These are phyloP conservation scores for Podila horticola DNA, from an alignment of 192 early-diverging fungal species.

Conservation along the genomic window DNA sequence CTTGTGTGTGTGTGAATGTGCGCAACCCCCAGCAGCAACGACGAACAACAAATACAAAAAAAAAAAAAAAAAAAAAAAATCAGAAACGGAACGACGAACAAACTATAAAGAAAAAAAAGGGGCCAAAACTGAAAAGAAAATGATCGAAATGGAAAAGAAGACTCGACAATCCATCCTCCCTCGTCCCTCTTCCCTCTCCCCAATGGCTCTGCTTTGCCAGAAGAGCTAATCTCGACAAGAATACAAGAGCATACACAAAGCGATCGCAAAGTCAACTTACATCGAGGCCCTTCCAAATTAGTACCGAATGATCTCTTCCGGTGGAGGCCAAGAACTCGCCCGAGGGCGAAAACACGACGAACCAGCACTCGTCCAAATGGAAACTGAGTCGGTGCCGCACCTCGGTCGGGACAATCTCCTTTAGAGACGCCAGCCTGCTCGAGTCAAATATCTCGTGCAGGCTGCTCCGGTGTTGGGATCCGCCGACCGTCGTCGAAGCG, in stretches of 20 bases:
- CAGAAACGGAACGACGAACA: too few species aligned
- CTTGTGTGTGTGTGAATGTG: too few species aligned
- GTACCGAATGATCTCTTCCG: conserved; percentile 26
- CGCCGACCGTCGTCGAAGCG: not conserved
- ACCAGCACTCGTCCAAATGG: conserved; percentile 50
- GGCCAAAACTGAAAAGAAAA: too few species aligned
- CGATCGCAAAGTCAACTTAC: conserved; percentile 3
- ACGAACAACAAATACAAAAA: not conserved
- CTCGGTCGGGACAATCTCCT: conserved; percentile 30
- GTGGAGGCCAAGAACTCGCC: conserved; percentile 41
- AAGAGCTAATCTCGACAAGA: too few species aligned
- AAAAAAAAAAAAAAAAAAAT: not conserved
- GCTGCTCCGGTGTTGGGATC: not conserved
- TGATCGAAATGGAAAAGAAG: too few species aligned
- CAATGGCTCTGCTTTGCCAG: too few species aligned
- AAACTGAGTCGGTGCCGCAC: conserved; percentile 32
- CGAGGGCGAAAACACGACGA: conserved; percentile 39
- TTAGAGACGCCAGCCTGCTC: conserved; percentile 14
- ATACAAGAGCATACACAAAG: too few species aligned
- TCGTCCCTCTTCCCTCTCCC: too few species aligned
- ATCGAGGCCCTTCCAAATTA: conserved; percentile 26
- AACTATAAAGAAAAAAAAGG: too few species aligned
- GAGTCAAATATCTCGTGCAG: conserved; percentile 14
- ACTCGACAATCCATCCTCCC: too few species aligned
- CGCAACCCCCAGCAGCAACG: too few species aligned